Evolutionary conservation across 139 green algal species (phyloP), one percentile per base, ranked within the genome.

Genomic region (Tetraselmis striata): DNA sequence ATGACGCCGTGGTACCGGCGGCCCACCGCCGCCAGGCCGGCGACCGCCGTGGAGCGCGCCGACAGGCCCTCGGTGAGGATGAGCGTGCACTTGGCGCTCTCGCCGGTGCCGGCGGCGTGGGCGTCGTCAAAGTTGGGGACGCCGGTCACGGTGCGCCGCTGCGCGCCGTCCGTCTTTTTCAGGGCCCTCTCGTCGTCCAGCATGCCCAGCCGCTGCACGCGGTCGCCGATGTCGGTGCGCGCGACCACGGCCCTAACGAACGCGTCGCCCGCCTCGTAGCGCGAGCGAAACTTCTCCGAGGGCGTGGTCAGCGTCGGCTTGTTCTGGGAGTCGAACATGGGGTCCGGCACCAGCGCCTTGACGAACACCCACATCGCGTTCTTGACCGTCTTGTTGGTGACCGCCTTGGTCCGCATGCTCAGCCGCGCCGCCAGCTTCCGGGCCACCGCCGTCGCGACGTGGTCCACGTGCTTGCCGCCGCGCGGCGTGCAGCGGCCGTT

Each of bases 81-180:
- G 26, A 94, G 85, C 1, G 89, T 94, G 88, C 90, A 94, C 23
- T 89, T 5, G 45, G 88, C 75, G 27, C 83, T 87, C 76, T 87
- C 84, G 18, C 76, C 27, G 1, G 83, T 85, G 28, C 90, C 90
- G 5, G 90, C 90, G 59, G 90, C 86, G 45, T 93, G 90, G 2
- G 90, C 90, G 78, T 94, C 90, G 30, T 94, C 90, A 32, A 94
- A 86, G 84, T 94, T 94, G 5, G 86, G 77, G 45, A 94, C 91
- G 31, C 89, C 90, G 28, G 0, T 25, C 18, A 77, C 22, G 28
- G 67, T 78, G 45, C 59, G 77, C 2, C 67, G 58, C 82, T 94
- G 93, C 76, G 23, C 59, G 45, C 90, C 90, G 76, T 94, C 89
- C 26, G 77, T 87, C 88, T 93, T 94, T 77, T 89, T 90, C 31